phyloP scores from a whole-genome alignment of 805 yeast genomes.

The Vanderwaltozyma yarrowii region DNA sequence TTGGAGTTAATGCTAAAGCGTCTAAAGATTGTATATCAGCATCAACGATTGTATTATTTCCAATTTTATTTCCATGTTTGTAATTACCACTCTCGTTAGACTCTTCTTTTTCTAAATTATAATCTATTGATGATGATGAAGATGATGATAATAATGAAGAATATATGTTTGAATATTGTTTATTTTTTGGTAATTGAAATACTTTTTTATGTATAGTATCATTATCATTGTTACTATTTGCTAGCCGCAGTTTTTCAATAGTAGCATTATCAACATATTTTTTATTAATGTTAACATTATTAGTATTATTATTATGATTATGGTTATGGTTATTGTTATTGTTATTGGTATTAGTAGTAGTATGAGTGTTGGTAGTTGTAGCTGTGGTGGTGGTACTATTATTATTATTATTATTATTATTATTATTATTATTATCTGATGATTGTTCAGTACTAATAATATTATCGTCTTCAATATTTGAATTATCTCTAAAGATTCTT shows the following conservation, averaged over 20 bases:
- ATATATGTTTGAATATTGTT: neutral
- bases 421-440: neutral
- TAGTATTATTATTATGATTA: neutral
- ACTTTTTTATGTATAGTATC: neutral
- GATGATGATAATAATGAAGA: neutral
- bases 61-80: no score
- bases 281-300: neutral
- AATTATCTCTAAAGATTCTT: slow-evolving; percentile 27
- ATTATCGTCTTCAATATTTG: neutral
- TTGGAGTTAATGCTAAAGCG: slow-evolving; percentile 38
- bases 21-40: neutral
- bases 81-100: no score
- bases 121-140: neutral
- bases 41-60: neutral
- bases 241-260: neutral
- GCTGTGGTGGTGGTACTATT: no score
- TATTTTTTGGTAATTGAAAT: neutral
- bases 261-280: neutral
- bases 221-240: neutral
- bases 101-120: no score
- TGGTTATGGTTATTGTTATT: no score
- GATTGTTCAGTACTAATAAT: neutral
- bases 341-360: no score
- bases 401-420: neutral
- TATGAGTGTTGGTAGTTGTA: no score